Base-by-base conservation (phyloP, 2,329 filamentous ascomycete genomes). In the Penicillium digitatum region DNA sequence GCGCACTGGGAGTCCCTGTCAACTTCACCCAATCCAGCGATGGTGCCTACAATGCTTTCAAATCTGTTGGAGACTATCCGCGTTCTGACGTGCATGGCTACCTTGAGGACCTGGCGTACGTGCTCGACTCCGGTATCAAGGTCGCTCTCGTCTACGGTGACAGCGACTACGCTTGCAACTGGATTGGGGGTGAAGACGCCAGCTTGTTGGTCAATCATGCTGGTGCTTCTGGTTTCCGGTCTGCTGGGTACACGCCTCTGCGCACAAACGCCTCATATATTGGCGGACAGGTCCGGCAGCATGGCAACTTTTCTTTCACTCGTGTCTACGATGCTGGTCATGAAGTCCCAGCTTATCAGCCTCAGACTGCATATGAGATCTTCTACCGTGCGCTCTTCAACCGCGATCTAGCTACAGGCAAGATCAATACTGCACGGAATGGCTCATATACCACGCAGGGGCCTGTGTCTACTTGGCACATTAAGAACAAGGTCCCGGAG, bases 81-180 rank as follows among this genome's bases (percentile, higher is more conserved):
- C 74, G 78, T 14, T 73, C 74, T 1, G 77, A 77, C 48, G 75
- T 75, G 59, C 74, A 60, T 18, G 73, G 71, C 16, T 73, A 70
- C 49, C 60, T 72, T 3, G 61, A 68, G 12, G 67, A 74, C 34
- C 52, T 74, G 3, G 68, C 62, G 0, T 81, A 80, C 55, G 71
- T 86, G 1, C 76, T 86, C 7, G 82, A 85, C 48, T 72, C 74
- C 16, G 81, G 81, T 9, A 75, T 85, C 49, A 82, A 82, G 57
- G 81, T 85, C 3, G 75, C 80, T 38, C 68, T 85, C 27, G 73
- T 83, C 37, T 83, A 84, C 61, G 82, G 82, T 2, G 83, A 85
- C 63, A 75, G 80, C 2, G 82, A 85, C 64, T 85, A 78, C 60
- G 75, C 77, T 3, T 81, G 79, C 63, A 81, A 82, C 59, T 85